Evolutionary conservation across 208 protist species (phyloP).

Genomic region (Wallacemonas sp.): DNA sequence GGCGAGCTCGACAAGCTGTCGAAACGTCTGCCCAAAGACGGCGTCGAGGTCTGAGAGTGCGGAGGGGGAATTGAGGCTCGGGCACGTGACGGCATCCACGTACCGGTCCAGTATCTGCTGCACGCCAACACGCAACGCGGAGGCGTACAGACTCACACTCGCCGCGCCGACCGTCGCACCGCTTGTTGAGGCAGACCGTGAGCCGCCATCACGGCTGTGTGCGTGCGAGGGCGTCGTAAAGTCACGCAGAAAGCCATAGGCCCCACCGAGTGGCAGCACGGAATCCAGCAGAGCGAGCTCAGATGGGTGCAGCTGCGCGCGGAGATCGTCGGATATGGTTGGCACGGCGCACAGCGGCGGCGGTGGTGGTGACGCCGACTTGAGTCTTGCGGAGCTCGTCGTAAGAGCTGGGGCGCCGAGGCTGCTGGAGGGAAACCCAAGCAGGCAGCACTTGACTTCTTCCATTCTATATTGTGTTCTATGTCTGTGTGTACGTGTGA

Average conservation of each 20-base stretch:
- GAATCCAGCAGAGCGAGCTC: constrained; percentile 53
- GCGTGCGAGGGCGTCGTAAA: constrained; percentile 11
- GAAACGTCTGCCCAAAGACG: constrained; percentile 54
- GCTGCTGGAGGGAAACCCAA: constrained; percentile 68
- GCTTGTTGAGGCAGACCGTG: background rate
- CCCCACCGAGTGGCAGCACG: constrained; percentile 54
- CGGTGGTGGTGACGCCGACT: background rate
- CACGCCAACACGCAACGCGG: constrained; percentile 56
- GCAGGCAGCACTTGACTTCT: constrained; percentile 79
- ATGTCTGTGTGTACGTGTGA: background rate
- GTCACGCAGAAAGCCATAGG: constrained; percentile 39
- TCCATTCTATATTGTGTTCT: constrained; percentile 49
- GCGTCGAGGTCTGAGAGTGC: constrained; percentile 36
- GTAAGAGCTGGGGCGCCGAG: constrained; percentile 17
- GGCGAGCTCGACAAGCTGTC: constrained; percentile 44
- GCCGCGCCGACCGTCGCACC: constrained; percentile 42
- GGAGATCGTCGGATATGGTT: constrained; percentile 11
- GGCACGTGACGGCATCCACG: constrained; percentile 43
- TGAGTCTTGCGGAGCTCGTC: background rate
- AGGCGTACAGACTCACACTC: constrained; percentile 50
- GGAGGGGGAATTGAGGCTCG: constrained; percentile 29
- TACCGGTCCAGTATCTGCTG: constrained; percentile 49
- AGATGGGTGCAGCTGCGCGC: constrained; percentile 57
- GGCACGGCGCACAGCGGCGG: constrained; percentile 6
- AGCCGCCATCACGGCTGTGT: background rate